A percentile compares a stretch with the other conserved stretches of the same genome.
These are phyloP conservation scores for Aspergillus viridinutans DNA, from an alignment of 2,329 filamentous ascomycete genomes.

Conservation along the genomic window DNA sequence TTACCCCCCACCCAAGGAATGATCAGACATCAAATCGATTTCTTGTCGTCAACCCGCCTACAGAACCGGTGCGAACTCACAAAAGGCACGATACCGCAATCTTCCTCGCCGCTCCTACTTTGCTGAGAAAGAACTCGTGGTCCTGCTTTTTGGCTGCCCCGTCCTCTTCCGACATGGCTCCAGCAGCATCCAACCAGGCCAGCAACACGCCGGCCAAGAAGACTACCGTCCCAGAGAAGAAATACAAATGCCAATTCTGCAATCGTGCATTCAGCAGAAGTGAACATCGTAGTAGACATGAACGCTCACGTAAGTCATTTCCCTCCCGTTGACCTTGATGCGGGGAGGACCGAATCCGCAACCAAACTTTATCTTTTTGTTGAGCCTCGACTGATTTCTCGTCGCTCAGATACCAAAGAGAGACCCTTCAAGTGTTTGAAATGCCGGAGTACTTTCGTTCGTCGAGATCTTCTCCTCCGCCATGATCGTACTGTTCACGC, in stretches of 20 bases:
- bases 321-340: not conserved
- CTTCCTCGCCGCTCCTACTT: constrained; percentile 21
- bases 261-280: constrained; percentile 95
- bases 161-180: constrained; percentile 34
- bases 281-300: constrained; percentile 94
- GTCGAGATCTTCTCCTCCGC: constrained; percentile 89
- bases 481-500: constrained; percentile 98
- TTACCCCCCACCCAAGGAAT: constrained; percentile 38
- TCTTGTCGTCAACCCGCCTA: constrained; percentile 38
- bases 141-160: constrained; percentile 12
- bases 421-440: constrained; percentile 98
- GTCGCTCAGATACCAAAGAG: constrained; percentile 82
- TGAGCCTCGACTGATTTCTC: not conserved
- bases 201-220: constrained; percentile 77
- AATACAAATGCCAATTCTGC: constrained; percentile 99
- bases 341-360: not conserved
- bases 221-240: constrained; percentile 81
- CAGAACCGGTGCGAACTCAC: constrained; percentile 42
- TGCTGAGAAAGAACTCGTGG: constrained; percentile 24
- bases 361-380: not conserved
- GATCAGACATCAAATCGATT: constrained; percentile 40
- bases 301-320: constrained; percentile 84
- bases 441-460: constrained; percentile 96
- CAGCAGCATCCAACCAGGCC: constrained; percentile 57
- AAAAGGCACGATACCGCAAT: constrained; percentile 36